These are phyloP conservation scores for Dactylellina cionopaga DNA, from an alignment of 2,329 filamentous ascomycete species.

Conservation along the genomic window DNA sequence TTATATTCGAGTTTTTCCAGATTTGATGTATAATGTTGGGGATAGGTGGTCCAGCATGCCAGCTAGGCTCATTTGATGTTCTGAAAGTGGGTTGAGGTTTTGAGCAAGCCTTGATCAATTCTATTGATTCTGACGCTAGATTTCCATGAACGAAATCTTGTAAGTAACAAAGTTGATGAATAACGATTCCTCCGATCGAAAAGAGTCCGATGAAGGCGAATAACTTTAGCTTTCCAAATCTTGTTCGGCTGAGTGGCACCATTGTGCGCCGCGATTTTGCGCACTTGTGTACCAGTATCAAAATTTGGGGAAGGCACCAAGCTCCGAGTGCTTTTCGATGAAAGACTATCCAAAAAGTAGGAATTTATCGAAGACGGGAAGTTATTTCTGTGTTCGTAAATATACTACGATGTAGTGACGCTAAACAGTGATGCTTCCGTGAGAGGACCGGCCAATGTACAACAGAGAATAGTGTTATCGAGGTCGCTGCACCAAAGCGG, in stretches of 20 bases:
- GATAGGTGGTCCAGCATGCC: background rate
- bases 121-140: conserved; percentile 2
- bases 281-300: too few species aligned
- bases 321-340: too few species aligned
- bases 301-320: too few species aligned
- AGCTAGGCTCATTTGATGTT: background rate
- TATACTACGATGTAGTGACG: too few species aligned
- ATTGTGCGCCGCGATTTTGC: background rate
- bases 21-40: conserved; percentile 53
- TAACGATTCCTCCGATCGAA: background rate
- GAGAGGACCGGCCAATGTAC: too few species aligned
- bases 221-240: background rate
- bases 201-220: background rate
- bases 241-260: background rate
- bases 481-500: too few species aligned
- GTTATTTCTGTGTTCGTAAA: too few species aligned
- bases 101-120: background rate
- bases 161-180: conserved; percentile 19
- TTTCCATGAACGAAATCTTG: background rate
- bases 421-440: too few species aligned
- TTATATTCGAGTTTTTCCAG: conserved; percentile 49
- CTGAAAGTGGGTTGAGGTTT: background rate
- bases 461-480: too few species aligned
- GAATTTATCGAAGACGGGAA: too few species aligned
- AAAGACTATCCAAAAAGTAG: too few species aligned